Evolutionary conservation across 2,329 filamentous ascomycete species (phyloP).

Genomic region (Chalaropsis ovoidea): DNA sequence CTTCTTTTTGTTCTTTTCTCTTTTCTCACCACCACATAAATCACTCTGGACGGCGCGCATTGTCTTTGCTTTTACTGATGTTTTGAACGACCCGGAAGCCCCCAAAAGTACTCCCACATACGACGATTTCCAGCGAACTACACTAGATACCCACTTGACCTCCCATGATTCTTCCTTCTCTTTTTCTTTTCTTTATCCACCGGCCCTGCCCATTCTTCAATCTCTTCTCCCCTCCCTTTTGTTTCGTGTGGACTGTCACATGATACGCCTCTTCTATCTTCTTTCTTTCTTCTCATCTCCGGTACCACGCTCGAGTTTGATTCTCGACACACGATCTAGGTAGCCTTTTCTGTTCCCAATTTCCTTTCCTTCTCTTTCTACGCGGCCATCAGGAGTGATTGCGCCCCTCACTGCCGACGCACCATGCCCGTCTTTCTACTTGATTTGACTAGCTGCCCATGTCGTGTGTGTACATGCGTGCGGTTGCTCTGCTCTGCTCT

Average conservation of each 20-base stretch:
- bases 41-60: slow-evolving; percentile 18
- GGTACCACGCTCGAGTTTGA: not conserved
- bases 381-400: not conserved
- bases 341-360: slow-evolving; percentile 16
- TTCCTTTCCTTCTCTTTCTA: not conserved
- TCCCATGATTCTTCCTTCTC: slow-evolving; percentile 2
- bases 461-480: slow-evolving; percentile 6
- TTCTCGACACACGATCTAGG: slow-evolving; percentile 18
- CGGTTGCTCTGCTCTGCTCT: not conserved
- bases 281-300: not conserved
- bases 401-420: not conserved
- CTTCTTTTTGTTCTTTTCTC: not conserved
- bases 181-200: not conserved
- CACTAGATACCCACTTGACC: slow-evolving; percentile 20
- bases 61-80: slow-evolving; percentile 16
- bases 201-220: not conserved
- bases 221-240: not conserved
- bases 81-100: slow-evolving; percentile 18
- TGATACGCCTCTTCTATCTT: slow-evolving; percentile 1
- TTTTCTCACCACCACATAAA: slow-evolving; percentile 15
- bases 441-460: slow-evolving; percentile 7
- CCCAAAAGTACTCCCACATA: slow-evolving; percentile 19
- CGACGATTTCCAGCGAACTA: slow-evolving; percentile 16
- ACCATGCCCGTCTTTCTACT: slow-evolving; percentile 7
- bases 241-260: not conserved